Conservation (phyloP, 2,329 filamentous ascomycete species). For the Didymella lethalis region DNA sequence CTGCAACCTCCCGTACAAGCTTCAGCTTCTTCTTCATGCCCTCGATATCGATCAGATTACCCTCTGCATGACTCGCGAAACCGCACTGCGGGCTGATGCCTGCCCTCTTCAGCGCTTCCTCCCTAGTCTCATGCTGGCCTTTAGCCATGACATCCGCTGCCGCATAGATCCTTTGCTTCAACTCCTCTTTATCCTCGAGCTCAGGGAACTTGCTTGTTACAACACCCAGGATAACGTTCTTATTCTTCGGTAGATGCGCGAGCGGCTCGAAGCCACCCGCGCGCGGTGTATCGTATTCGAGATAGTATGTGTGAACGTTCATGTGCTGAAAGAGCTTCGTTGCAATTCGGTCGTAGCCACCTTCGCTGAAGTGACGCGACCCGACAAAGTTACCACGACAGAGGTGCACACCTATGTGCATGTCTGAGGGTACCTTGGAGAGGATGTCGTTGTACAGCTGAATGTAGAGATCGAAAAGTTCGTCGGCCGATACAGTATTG, state of each 20-base stretch:
- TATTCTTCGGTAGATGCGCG: constrained; percentile 50
- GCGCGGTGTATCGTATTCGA: constrained; percentile 54
- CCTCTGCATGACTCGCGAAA: constrained; percentile 71
- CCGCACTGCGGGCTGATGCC: constrained; percentile 42
- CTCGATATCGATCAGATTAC: constrained; percentile 70
- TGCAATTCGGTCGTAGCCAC: constrained; percentile 55
- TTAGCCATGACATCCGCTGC: constrained; percentile 71
- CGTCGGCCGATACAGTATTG: constrained; percentile 71
- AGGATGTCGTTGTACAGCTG: constrained; percentile 75
- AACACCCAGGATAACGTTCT: constrained; percentile 55
- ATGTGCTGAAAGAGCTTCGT: constrained; percentile 41
- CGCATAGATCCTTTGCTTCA: constrained; percentile 51
- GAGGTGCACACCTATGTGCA: constrained; percentile 78
- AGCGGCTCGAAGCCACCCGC: constrained; percentile 56
- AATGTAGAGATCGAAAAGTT: constrained; percentile 76
- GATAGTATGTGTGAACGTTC: constrained; percentile 44
- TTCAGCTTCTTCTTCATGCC: constrained; percentile 75
- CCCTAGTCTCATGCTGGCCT: constrained; percentile 67
- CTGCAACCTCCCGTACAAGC: constrained; percentile 73
- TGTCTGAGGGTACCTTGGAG: constrained; percentile 67
- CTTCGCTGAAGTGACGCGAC: constrained; percentile 53
- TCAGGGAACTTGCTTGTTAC: constrained; percentile 54
- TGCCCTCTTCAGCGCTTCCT: constrained; percentile 72
- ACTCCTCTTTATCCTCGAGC: constrained; percentile 53
- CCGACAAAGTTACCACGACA: constrained; percentile 62